These are phyloP conservation scores for Backusella circina DNA, from an alignment of 192 early-diverging fungal genomes.

Conservation along the genomic window DNA sequence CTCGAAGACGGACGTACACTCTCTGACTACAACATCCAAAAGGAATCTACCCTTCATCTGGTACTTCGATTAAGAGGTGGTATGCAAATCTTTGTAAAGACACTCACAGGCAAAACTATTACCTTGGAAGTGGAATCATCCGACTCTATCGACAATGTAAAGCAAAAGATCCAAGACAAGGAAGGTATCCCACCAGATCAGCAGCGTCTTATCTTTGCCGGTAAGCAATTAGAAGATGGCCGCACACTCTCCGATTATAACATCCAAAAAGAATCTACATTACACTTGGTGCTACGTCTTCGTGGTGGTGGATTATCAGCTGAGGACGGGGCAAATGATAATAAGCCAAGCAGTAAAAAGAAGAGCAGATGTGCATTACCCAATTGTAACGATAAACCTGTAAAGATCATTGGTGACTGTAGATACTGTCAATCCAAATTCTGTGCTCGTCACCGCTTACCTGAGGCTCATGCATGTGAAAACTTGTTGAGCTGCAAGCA, in stretches of 20 bases:
- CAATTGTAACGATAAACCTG: slow-evolving; percentile 46
- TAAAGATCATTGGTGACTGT: slow-evolving; percentile 74
- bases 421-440: slow-evolving; percentile 58
- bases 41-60: slow-evolving; percentile 63
- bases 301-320: slow-evolving; percentile 48
- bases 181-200: slow-evolving; percentile 70
- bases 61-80: slow-evolving; percentile 28
- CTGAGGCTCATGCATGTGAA: slow-evolving; percentile 70
- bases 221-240: slow-evolving; percentile 68
- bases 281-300: slow-evolving; percentile 57
- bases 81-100: slow-evolving; percentile 41
- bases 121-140: slow-evolving; percentile 76
- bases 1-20: slow-evolving; percentile 74
- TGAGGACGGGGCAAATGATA: background rate
- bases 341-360: slow-evolving; percentile 7
- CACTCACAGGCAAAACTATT: slow-evolving; percentile 91
- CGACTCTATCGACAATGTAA: slow-evolving; percentile 66
- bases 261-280: slow-evolving; percentile 60
- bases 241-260: slow-evolving; percentile 59
- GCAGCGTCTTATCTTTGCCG: slow-evolving; percentile 65
- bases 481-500: slow-evolving; percentile 61
- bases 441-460: slow-evolving; percentile 69
- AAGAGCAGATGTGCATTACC: slow-evolving; percentile 38
- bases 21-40: slow-evolving; percentile 80
- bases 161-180: slow-evolving; percentile 69